Base-by-base conservation (phyloP, 371 early-diverging fungal genomes). In the Zychaea mexicana region DNA sequence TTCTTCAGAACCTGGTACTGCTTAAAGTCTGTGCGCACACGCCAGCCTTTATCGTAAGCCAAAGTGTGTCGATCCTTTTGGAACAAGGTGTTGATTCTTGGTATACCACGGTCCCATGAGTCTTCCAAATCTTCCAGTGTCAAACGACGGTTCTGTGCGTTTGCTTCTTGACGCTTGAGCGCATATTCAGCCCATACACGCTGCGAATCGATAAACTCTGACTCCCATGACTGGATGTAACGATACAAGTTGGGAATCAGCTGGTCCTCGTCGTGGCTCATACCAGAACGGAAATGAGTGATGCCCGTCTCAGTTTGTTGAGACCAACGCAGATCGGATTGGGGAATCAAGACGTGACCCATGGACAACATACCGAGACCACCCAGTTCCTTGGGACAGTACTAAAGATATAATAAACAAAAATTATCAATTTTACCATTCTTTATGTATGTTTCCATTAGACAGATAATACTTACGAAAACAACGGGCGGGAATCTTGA, bases 131-230 rank as follows among this genome's bases (percentile, higher is more conserved):
- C 98, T 78, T 98, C 97, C 32, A 97, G 80, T 9, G 97, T 98
- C 67, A 96, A 82, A 52, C 98, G 86, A 47, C 97, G 90, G 79
- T 96, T 96, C 77, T 97, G 98, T 8, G 92, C 91, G 68, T 92
- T 94, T 33, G 98, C 99, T 79, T 98, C 96, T 76, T 95, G 94
- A 61, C 98, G 88, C 87, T 97, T 97, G 61, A 95, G 81, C 4
- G 98, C 98, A 71, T 98, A 99, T 77, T 99, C 99, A 47, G 98
- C 96, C 98, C 98, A 98, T 2, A 98, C 98, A 64, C 99, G 92
- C 76, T 97, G 97, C 27, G 97, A 96, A 70, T 99, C 99, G 66
- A 96, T 88, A 68, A 99, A 98, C 78, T 99, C 99, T 52, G 94
- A 94, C 75, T 97, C 96, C 99, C 99, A 99, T 3, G 98, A 97